Evolutionary conservation across 495 filamentous ascomycete species (phyloP).

Genomic region (Podospora pseudocomata): DNA sequence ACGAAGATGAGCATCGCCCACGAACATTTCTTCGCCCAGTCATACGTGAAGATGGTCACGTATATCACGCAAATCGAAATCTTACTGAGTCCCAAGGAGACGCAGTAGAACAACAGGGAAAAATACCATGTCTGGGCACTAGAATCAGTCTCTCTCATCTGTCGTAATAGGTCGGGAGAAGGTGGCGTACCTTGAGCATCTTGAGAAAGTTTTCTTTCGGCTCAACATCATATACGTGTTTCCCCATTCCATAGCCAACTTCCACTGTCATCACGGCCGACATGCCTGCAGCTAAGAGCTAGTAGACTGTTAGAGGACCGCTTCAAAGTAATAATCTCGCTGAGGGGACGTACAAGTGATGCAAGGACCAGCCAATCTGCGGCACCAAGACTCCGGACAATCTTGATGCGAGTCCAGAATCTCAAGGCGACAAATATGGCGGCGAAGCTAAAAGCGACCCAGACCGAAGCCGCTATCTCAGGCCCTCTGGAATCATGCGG

Average conservation of each 20-base stretch:
- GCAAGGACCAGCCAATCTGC: slow-evolving; percentile 24
- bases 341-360: slow-evolving; percentile 17
- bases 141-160: background rate
- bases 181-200: slow-evolving; percentile 18
- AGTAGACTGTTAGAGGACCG: background rate
- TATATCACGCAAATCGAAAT: slow-evolving; percentile 31
- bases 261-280: slow-evolving; percentile 13
- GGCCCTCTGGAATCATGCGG: slow-evolving; percentile 14
- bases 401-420: slow-evolving; percentile 24
- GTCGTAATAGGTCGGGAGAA: background rate
- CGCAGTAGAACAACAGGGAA: slow-evolving; percentile 21
- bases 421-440: slow-evolving; percentile 23
- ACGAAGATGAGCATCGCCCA: slow-evolving; percentile 22
- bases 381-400: slow-evolving; percentile 18
- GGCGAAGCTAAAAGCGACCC: slow-evolving; percentile 20
- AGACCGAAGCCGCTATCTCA: slow-evolving; percentile 15
- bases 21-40: slow-evolving; percentile 21
- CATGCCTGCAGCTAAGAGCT: slow-evolving; percentile 17
- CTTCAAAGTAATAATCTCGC: background rate
- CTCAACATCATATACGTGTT: slow-evolving; percentile 24
- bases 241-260: slow-evolving; percentile 22
- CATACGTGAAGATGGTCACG: slow-evolving; percentile 29
- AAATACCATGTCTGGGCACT: slow-evolving; percentile 23
- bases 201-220: background rate
- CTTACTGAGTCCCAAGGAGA: slow-evolving; percentile 26